phyloP scores from a whole-genome alignment of 345 rosid genomes.

The Gossypium thurberi region DNA sequence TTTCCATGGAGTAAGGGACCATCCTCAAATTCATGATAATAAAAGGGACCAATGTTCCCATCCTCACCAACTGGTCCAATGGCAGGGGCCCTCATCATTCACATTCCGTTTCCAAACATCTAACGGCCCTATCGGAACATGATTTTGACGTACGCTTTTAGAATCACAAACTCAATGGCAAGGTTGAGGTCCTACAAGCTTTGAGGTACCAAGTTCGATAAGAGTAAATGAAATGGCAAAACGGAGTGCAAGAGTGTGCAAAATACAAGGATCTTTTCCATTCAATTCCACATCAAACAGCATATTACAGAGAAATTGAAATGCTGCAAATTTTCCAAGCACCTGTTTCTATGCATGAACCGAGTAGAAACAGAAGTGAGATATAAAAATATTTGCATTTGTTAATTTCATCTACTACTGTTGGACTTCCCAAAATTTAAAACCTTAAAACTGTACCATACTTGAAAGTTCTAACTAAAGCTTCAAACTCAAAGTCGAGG shows the following conservation, averaged over 20 bases:
- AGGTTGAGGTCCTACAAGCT: too few relatives aligned
- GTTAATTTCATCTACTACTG: constrained; percentile 9
- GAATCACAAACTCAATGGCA: too few relatives aligned
- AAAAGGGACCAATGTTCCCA: not conserved
- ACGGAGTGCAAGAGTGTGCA: not conserved
- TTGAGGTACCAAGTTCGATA: too few relatives aligned
- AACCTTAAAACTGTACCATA: not conserved
- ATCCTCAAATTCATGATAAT: not conserved
- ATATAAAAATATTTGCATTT: not conserved
- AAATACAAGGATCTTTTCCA: not conserved
- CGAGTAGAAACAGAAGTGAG: not conserved
- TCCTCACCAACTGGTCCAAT: not conserved
- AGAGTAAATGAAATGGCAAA: not conserved
- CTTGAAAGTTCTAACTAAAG: constrained; percentile 10
- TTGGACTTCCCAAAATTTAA: constrained; percentile 6
- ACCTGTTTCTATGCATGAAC: constrained; percentile 15
- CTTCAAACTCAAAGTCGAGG: constrained; percentile 29
- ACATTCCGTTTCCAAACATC: not conserved
- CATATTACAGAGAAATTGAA: constrained; percentile 6
- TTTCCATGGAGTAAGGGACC: not conserved
- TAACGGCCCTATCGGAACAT: not conserved
- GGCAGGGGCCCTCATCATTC: not conserved
- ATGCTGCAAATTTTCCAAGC: constrained; percentile 22
- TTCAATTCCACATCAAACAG: constrained; percentile 4
- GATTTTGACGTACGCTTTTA: not conserved